Conservation (phyloP, 148 eudicot genomes). For the Pouteria glomerata region DNA sequence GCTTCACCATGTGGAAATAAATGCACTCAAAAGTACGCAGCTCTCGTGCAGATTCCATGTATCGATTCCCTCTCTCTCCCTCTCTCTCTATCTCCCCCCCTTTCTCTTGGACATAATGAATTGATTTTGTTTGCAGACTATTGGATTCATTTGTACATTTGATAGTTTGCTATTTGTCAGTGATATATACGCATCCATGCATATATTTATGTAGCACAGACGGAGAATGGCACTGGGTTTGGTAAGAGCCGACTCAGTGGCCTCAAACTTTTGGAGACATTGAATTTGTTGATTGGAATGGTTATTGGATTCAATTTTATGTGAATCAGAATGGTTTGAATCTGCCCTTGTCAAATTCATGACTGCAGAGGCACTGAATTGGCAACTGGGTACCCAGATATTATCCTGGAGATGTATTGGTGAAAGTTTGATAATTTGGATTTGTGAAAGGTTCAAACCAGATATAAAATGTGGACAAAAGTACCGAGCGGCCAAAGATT, state of each 20-base stretch:
- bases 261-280: not conserved
- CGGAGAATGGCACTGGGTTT: no score
- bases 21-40: constrained; percentile 84
- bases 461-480: not conserved
- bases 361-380: not conserved
- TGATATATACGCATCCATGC: not conserved
- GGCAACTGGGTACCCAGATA: not conserved
- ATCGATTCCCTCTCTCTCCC: constrained; percentile 10
- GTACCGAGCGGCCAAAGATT: not conserved
- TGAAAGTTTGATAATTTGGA: not conserved
- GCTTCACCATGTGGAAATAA: constrained; percentile 76
- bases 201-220: no score
- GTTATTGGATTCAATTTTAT: no score
- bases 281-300: not conserved
- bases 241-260: not conserved
- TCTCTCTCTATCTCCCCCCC: not conserved
- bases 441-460: not conserved
- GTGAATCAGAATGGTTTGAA: no score
- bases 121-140: no score
- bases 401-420: no score
- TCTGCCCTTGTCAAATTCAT: not conserved
- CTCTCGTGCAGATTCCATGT: constrained; percentile 95
- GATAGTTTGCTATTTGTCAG: not conserved
- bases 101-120: no score
- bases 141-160: not conserved